Conservation (phyloP, 2,329 filamentous ascomycete genomes). For the Coniosporium uncinatum region DNA sequence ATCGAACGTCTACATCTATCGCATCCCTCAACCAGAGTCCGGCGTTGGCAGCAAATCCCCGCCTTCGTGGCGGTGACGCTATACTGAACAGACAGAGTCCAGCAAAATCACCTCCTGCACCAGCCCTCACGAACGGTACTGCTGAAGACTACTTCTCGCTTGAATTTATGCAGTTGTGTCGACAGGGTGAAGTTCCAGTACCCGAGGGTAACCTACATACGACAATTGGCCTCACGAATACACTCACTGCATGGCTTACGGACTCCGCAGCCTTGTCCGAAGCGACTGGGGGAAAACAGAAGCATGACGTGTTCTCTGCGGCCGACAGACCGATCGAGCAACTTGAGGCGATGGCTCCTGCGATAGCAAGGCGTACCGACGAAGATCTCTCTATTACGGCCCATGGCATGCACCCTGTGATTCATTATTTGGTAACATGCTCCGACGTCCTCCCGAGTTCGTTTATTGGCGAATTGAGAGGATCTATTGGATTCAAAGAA, state of each 20-base stretch:
- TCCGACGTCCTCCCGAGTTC: conserved; percentile 42
- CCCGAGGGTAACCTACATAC: conserved; percentile 51
- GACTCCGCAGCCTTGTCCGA: conserved; percentile 63
- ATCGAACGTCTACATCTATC: conserved; percentile 67
- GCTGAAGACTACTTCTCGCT: conserved; percentile 65
- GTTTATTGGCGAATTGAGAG: conserved; percentile 68
- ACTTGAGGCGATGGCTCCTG: conserved; percentile 43
- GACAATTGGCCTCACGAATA: conserved; percentile 68
- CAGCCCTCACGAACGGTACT: conserved; percentile 51
- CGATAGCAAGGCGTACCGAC: conserved; percentile 45
- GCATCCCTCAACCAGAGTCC: conserved; percentile 62
- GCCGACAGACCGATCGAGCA: conserved; percentile 49
- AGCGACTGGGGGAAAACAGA: conserved; percentile 57
- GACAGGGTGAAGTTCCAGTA: too few relatives aligned
- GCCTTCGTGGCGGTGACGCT: conserved; percentile 48
- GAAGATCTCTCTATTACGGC: conserved; percentile 40
- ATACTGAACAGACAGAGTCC: conserved; percentile 64
- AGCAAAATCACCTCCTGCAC: conserved; percentile 66
- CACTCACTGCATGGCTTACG: conserved; percentile 73
- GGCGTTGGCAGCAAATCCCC: conserved; percentile 54
- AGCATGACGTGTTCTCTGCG: conserved; percentile 66
- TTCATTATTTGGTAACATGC: conserved; percentile 60
- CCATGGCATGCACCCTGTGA: conserved; percentile 57
- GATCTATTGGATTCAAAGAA: conserved; percentile 37
- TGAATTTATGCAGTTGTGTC: conserved; percentile 72